Evolutionary conservation across 108 stramenopile genomes (phyloP).

Genomic region (Pseudonitzschia multiseries): DNA sequence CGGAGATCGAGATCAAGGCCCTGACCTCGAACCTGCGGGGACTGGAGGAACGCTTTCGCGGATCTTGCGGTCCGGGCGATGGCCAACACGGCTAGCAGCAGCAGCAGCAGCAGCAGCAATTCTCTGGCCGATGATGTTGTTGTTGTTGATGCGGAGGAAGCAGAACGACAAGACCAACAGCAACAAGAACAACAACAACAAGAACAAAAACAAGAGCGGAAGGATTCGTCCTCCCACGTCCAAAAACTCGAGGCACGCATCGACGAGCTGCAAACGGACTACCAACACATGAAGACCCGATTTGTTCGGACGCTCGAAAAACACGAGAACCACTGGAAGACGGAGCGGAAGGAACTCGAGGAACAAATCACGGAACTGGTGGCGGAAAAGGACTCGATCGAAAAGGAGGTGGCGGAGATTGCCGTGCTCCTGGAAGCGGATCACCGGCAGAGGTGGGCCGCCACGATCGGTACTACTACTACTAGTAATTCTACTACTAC

Average conservation of each 20-base stretch:
- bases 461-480: too few relatives aligned
- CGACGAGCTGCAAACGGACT: neutral
- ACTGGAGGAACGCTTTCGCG: neutral
- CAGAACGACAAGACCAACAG: too few relatives aligned
- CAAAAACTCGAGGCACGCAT: neutral
- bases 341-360: neutral
- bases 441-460: neutral
- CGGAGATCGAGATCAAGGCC: neutral
- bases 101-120: too few relatives aligned
- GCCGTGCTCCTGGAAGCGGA: neutral
- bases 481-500: too few relatives aligned
- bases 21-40: neutral
- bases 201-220: too few relatives aligned
- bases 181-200: too few relatives aligned
- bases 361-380: neutral
- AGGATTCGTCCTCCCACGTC: neutral
- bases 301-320: neutral
- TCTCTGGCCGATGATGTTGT: neutral
- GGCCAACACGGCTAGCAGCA: neutral
- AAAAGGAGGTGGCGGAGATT: neutral
- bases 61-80: neutral
- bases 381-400: neutral
- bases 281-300: too few relatives aligned
- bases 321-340: neutral
- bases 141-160: too few relatives aligned